Evolutionary conservation across 176 grass and related monocot species (phyloP).

Genomic region (Themeda triandra): DNA sequence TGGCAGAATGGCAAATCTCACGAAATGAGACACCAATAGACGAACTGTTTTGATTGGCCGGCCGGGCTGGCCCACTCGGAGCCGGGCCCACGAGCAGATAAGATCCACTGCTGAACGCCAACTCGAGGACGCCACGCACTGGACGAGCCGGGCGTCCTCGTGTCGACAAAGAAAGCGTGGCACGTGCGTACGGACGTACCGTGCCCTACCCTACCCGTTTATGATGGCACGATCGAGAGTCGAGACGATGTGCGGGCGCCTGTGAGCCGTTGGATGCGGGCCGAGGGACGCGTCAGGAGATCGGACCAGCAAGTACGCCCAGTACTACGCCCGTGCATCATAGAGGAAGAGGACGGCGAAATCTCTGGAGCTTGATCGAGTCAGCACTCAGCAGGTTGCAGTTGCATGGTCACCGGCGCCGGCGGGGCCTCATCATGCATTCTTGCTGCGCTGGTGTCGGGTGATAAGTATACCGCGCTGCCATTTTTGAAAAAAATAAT

Average conservation of each 20-base stretch:
- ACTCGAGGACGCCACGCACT: not conserved
- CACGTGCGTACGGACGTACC: conserved; percentile 3
- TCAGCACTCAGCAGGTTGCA: not conserved
- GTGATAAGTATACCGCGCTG: too few species aligned
- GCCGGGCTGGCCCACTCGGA: not conserved
- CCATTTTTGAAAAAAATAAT: too few species aligned
- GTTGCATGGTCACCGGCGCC: not conserved
- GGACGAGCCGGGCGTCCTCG: not conserved
- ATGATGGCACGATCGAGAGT: not conserved
- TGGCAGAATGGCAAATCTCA: not conserved
- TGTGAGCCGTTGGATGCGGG: not conserved
- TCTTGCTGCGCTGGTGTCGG: not conserved
- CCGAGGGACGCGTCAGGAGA: not conserved
- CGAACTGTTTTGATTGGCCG: not conserved
- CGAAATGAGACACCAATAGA: not conserved
- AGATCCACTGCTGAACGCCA: conserved; percentile 26
- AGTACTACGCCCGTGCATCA: not conserved
- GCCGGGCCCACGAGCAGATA: conserved; percentile 30
- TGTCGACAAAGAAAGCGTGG: not conserved
- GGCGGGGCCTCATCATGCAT: not conserved
- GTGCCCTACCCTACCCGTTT: too few species aligned
- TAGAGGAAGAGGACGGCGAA: too few species aligned
- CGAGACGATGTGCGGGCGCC: not conserved
- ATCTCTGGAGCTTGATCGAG: not conserved
- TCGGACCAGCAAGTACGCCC: not conserved